phyloP scores from a whole-genome alignment of 331 rosid genomes.

The Cydonia oblonga region DNA sequence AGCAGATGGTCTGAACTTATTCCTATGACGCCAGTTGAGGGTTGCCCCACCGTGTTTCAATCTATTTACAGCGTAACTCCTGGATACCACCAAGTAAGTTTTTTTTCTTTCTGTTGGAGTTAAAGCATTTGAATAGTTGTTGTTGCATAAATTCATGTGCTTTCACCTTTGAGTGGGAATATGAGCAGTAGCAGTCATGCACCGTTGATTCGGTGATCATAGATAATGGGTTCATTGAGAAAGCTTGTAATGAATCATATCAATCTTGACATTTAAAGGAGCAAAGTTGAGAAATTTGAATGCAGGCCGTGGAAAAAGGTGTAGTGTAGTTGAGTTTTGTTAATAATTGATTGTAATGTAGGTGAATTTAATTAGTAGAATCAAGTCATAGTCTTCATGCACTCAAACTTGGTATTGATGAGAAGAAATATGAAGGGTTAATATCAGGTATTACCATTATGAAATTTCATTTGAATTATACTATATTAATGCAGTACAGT shows the following conservation, averaged over 20 bases:
- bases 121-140: background rate
- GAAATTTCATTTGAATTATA: background rate
- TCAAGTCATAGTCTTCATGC: background rate
- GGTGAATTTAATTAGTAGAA: background rate
- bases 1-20: conserved; percentile 89
- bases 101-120: too few species aligned
- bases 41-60: conserved; percentile 89
- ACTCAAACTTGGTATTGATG: background rate
- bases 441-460: background rate
- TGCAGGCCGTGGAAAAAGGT: background rate
- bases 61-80: conserved; percentile 71
- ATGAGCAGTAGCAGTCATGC: background rate
- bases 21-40: conserved; percentile 87
- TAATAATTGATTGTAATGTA: background rate
- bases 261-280: background rate
- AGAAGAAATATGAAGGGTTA: background rate
- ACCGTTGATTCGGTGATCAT: background rate
- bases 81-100: conserved; percentile 83
- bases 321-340: background rate
- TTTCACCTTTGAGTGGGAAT: background rate
- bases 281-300: background rate
- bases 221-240: background rate
- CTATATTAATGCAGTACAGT: background rate
- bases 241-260: background rate
- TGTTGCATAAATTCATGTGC: background rate